A percentile compares a stretch with the other conserved stretches of the same genome.
Evolutionary conservation across 2,329 filamentous ascomycete genomes (phyloP).

Genomic region (Trichophaea hybrida): DNA sequence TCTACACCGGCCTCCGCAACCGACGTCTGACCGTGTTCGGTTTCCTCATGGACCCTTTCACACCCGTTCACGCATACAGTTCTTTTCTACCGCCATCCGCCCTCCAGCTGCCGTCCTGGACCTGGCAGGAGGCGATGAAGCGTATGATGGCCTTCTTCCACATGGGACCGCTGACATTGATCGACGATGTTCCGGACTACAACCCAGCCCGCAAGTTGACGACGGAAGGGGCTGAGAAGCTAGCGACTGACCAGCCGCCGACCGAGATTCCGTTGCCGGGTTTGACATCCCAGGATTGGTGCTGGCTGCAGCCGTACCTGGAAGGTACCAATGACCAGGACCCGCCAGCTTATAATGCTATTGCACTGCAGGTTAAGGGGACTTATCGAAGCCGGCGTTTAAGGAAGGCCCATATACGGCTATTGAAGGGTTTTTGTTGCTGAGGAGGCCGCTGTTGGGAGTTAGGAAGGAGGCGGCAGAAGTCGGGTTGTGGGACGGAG

Average conservation of each 20-base stretch:
- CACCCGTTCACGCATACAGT: constrained; percentile 30
- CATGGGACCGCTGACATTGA: constrained; percentile 30
- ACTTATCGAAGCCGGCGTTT: constrained; percentile 24
- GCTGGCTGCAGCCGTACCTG: constrained; percentile 30
- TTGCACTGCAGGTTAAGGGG: constrained; percentile 21
- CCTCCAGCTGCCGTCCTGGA: constrained; percentile 31
- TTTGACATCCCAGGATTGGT: constrained; percentile 27
- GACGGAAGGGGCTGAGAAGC: constrained; percentile 1
- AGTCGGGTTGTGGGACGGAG: too few species aligned
- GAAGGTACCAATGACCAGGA: not conserved
- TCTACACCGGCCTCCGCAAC: too few species aligned
- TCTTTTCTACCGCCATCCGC: constrained; percentile 29
- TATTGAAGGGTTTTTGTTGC: constrained; percentile 29
- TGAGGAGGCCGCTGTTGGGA: constrained; percentile 29
- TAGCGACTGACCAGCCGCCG: not conserved
- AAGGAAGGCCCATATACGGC: constrained; percentile 29
- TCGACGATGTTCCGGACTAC: constrained; percentile 20
- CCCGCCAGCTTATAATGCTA: constrained; percentile 7
- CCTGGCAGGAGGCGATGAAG: constrained; percentile 31
- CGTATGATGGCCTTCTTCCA: constrained; percentile 35
- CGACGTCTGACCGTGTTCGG: constrained; percentile 28
- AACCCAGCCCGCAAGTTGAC: not conserved
- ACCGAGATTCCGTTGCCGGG: constrained; percentile 21
- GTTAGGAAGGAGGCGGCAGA: too few species aligned
- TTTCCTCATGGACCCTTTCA: constrained; percentile 32